Conservation (phyloP, 2,329 filamentous ascomycete genomes). For the Fusarium proliferatum region DNA sequence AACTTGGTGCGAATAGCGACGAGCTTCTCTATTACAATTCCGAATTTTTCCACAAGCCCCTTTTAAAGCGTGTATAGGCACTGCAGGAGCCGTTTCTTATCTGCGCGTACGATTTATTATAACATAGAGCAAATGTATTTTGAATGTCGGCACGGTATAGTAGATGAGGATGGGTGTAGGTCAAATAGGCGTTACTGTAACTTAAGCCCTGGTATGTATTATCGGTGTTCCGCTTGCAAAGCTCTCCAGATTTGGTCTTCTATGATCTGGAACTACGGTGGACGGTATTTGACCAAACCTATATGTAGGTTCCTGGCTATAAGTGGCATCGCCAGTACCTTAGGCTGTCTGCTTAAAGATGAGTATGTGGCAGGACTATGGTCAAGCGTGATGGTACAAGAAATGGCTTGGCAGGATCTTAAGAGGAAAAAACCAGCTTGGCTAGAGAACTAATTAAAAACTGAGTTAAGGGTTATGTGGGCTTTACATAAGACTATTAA, state of each 20-base stretch:
- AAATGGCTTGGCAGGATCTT: background rate
- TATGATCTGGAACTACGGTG: fast-evolving
- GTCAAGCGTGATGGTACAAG: background rate
- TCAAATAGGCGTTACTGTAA: fast-evolving
- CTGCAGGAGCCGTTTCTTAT: fast-evolving
- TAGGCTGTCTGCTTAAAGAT: fast-evolving
- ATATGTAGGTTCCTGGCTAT: fast-evolving
- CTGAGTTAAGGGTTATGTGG: too few species aligned
- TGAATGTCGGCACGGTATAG: background rate
- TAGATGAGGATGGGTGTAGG: fast-evolving
- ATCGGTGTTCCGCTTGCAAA: fast-evolving
- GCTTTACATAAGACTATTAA: too few species aligned
- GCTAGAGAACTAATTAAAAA: too few species aligned
- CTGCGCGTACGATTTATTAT: background rate
- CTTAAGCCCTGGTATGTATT: fast-evolving
- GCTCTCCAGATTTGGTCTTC: fast-evolving
- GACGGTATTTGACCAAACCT: fast-evolving
- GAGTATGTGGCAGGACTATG: background rate
- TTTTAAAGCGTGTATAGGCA: background rate
- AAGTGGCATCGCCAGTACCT: fast-evolving
- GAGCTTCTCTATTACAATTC: fast-evolving
- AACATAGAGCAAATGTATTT: fast-evolving
- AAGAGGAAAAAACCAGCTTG: too few species aligned
- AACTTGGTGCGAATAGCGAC: background rate
- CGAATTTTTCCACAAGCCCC: fast-evolving